phyloP scores from a whole-genome alignment of 2,329 filamentous ascomycete genomes.

The Epichloe sibirici region DNA sequence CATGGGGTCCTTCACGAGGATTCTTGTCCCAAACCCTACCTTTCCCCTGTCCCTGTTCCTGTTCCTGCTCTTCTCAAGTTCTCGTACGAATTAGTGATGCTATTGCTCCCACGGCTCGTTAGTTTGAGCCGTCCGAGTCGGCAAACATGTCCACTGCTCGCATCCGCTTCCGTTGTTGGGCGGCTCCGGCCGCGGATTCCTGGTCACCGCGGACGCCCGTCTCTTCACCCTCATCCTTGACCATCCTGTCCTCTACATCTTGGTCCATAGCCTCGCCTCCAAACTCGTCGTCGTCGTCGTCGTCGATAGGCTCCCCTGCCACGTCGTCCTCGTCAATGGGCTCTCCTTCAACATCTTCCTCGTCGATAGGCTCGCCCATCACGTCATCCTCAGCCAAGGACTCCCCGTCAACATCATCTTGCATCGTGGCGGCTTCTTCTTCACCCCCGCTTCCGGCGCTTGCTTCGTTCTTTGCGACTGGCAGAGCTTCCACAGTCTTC shows the following conservation, averaged over 20 bases:
- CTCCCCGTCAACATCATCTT: slow-evolving; percentile 27
- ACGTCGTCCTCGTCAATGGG: slow-evolving; percentile 30
- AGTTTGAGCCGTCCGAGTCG: slow-evolving; percentile 46
- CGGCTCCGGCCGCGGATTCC: slow-evolving; percentile 19
- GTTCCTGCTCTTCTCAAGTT: no score
- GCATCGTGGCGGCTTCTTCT: slow-evolving; percentile 13
- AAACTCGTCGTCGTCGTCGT: slow-evolving; percentile 32
- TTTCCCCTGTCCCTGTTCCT: no score
- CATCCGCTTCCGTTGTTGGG: slow-evolving; percentile 48
- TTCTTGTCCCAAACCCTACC: no score
- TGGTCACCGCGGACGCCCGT: slow-evolving; percentile 17
- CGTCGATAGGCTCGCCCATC: slow-evolving; percentile 31
- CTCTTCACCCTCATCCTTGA: slow-evolving; percentile 32
- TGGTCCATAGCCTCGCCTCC: slow-evolving; percentile 31
- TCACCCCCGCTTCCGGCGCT: slow-evolving; percentile 6
- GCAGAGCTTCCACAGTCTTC: slow-evolving; percentile 35
- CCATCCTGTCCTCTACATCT: slow-evolving; percentile 14
- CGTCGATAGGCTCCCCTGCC: slow-evolving; percentile 27
- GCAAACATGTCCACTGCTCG: slow-evolving; percentile 82
- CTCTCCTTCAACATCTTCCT: slow-evolving; percentile 36
- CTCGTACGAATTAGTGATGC: neutral
- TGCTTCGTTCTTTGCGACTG: slow-evolving; percentile 5
- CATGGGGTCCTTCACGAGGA: no score
- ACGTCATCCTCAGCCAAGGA: slow-evolving; percentile 31
- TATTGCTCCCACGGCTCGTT: neutral